phyloP scores from a whole-genome alignment of 108 stramenopile species.

The Cafeteria roenbergensis region DNA sequence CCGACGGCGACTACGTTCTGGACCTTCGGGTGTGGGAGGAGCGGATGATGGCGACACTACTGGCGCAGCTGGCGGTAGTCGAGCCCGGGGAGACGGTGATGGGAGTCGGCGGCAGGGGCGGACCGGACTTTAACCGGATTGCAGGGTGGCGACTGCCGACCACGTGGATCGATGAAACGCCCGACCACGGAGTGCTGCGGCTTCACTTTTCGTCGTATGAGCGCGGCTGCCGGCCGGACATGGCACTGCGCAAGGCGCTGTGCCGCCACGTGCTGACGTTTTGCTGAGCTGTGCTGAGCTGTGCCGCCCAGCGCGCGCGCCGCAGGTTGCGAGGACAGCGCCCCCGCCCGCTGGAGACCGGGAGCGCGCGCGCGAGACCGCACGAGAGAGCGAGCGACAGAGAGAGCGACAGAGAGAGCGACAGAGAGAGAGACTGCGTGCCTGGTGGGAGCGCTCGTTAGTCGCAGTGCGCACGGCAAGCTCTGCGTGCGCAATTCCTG shows the following conservation, averaged over 20 bases:
- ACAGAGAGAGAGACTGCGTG: too few species aligned
- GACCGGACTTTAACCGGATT: background rate
- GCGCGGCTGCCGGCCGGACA: background rate
- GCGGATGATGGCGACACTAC: slow-evolving; percentile 23
- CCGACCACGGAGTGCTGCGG: background rate
- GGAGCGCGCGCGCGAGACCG: too few species aligned
- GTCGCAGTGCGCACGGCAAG: too few species aligned
- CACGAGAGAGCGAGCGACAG: too few species aligned
- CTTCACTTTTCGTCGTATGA: background rate
- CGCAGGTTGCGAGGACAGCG: too few species aligned
- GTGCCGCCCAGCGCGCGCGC: too few species aligned
- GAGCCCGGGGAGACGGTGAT: background rate
- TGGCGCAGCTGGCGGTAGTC: background rate
- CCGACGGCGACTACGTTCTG: slow-evolving; percentile 26
- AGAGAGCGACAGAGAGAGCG: too few species aligned
- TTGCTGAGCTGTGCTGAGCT: too few species aligned
- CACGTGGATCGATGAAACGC: background rate
- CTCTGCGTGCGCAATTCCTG: too few species aligned
- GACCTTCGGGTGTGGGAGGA: slow-evolving; percentile 19
- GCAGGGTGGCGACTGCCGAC: background rate
- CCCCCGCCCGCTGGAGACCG: too few species aligned
- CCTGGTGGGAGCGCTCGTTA: too few species aligned
- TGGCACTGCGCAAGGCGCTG: background rate
- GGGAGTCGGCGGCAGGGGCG: background rate
- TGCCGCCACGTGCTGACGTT: background rate